A percentile compares a stretch with the other conserved stretches of the same genome.
Conservation (phyloP, 1,139 yeast genomes). For the Pichia cactophila region DNA sequence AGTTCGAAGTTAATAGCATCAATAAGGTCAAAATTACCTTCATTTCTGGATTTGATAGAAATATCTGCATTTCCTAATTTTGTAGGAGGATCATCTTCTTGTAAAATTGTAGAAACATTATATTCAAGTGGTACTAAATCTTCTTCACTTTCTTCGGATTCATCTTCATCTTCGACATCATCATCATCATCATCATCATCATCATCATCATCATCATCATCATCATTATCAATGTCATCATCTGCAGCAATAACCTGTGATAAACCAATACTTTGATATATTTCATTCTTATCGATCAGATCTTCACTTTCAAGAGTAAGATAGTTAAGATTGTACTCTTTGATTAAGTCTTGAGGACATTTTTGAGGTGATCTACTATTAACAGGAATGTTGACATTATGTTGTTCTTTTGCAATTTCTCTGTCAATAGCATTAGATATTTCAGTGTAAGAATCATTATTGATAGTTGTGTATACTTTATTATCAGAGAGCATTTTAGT, state of each 20-base stretch:
- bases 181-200: conserved; percentile 4
- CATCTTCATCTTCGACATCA: conserved; percentile 2
- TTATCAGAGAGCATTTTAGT: background rate
- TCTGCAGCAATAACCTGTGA: conserved; percentile 2
- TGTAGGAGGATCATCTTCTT: background rate
- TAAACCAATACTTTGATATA: background rate
- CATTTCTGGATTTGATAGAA: conserved; percentile 2
- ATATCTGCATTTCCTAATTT: conserved; percentile 1
- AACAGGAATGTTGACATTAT: background rate
- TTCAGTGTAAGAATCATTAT: background rate
- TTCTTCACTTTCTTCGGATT: conserved; percentile 6
- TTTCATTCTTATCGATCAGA: background rate
- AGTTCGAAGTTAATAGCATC: conserved; percentile 21
- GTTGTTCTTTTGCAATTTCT: background rate
- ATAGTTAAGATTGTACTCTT: background rate
- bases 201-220: background rate
- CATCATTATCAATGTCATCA: conserved; percentile 2
- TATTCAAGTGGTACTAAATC: conserved; percentile 8
- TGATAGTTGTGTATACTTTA: background rate
- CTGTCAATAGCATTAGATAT: background rate
- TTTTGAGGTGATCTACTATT: background rate
- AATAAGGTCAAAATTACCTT: conserved; percentile 11
- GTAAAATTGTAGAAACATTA: conserved; percentile 5
- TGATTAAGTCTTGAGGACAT: background rate
- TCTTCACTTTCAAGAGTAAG: background rate